These are phyloP conservation scores for Penicillium hordei DNA, from an alignment of 2,329 filamentous ascomycete genomes.

Conservation along the genomic window DNA sequence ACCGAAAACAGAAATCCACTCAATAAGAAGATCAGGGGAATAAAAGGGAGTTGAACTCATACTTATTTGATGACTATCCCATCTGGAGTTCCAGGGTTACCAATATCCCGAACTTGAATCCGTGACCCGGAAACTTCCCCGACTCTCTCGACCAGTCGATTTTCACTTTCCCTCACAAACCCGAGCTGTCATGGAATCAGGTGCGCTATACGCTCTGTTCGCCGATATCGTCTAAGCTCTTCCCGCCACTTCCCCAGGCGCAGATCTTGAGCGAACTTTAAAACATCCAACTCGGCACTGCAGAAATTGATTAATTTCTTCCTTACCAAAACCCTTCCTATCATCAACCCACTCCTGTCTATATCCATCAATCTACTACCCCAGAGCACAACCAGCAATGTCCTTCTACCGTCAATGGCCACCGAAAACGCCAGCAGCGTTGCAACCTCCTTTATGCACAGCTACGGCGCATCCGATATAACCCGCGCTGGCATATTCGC, in stretches of 20 bases:
- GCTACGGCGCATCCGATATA: background rate
- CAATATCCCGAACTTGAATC: background rate
- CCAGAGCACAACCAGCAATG: constrained; percentile 14
- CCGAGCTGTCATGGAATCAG: constrained; percentile 9
- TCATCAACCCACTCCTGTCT: background rate
- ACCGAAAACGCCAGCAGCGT: background rate
- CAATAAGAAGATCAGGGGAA: background rate
- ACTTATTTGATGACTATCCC: too few relatives aligned
- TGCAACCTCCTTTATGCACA: constrained; percentile 9
- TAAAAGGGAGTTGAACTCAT: background rate
- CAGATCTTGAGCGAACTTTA: background rate
- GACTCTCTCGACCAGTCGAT: background rate
- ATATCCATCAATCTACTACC: background rate
- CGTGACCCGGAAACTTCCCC: background rate
- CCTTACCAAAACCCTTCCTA: background rate
- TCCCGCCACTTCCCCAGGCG: background rate
- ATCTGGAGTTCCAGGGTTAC: background rate
- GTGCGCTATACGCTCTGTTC: background rate
- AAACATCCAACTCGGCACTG: background rate
- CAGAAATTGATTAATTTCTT: background rate
- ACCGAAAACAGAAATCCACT: background rate
- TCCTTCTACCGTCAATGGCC: constrained; percentile 18
- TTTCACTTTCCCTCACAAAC: background rate
- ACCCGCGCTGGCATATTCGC: constrained; percentile 19
- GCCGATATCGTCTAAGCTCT: background rate